Evolutionary conservation across 2,329 filamentous ascomycete species (phyloP), one percentile per base, ranked within the genome.

Genomic region (Sodiomyces alkalinus): DNA sequence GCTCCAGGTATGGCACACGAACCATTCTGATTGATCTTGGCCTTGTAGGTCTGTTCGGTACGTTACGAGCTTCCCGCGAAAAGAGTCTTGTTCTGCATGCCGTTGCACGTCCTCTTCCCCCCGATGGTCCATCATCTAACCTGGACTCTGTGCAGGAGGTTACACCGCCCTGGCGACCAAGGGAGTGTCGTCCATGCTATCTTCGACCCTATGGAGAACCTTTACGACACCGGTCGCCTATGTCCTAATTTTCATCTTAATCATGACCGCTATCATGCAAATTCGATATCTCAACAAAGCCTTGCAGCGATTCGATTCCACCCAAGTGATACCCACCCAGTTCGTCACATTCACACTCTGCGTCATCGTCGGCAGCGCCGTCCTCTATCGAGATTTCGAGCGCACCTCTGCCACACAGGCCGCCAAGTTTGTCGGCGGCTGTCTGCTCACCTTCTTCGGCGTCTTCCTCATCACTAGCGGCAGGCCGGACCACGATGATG

Each of bases 161-260:
- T 98, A 94, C 53, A 98, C 90, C n/a, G 90, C 82, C 8, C 64
- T 98, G 5, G 83, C 87, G 2, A 98, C 90, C 17, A 98, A 98
- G 52, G 90, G 90, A 31, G 81, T 98, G 21, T 87, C 90, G 2
- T 96, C 90, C 0, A 76, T 98, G 57, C 66, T 98, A 13, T 94
- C 90, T 1, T 86, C 83, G 28, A 92, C 80, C 1, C 68, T 96
- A 13, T 82, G 86, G 65, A 74, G 80, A 42, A 82, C 82, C 11
- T 81, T 98, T 38, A 78, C 83, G 1, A 96, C 87, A 19, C 86
- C 87, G 0, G 78, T 98, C 35, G 92, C 85, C 13, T 98, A 96
- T 47, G 68, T 74, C 2, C 68, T 98, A n/a, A 51, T 90, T 7
- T 59, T 79, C 28, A 66, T 96, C 27, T 66, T 98, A 16, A 63